Base-by-base conservation (phyloP, 2,329 filamentous ascomycete genomes). In the Mariannaea elegans region DNA sequence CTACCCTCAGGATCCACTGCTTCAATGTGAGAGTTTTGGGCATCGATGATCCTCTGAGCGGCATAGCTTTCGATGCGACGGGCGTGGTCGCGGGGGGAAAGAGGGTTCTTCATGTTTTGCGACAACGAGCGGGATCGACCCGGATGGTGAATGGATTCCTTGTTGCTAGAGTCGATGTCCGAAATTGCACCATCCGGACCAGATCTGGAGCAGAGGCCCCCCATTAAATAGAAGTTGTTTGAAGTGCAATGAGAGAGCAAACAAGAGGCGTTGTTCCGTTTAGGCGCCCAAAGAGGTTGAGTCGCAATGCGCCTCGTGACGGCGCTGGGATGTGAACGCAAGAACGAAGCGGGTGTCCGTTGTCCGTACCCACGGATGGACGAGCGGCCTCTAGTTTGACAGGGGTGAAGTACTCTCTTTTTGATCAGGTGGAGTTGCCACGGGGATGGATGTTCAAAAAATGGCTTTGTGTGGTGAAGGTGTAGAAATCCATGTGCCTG, bases 121-220 rank as follows among this genome's bases (percentile, higher is more conserved):
- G 42, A 31, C 14, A 31, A 60, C 42, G 46, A 61, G 50, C 44
- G 52, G 12, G 66, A 56, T 55, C 58, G 24, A 63, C 10, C 8
- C 14, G 16, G 21, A 24, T 24, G 19, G 41, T 27, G 41, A 19
- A 24, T 44, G 41, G 41, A 44, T 24, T 21, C 53, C 34, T 66
- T 47, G 31, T 32, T 34, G 23, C 32, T 45, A 10, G 14, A 16
- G 38, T 52, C 38, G 36, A 27, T 29, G 49, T 52, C 24, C n/a
- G 27, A 31, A 21, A 44, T 61, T 32, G 31, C 45, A 27, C 19
- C 41, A 24, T 49, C 51, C 18, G 47, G 41, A 29, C 59, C 59
- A n/a, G 68, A 62, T 41, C 65, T 61, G 31, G 68, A 71, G 67
- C 68, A 71, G 58, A 71, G 65, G 31, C 61, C 66, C 64, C 68